Percentiles rank a stretch among this genome's conserved stretches.
phyloP scores from a whole-genome alignment of 768 basidiomycete genomes.

The Chalciporus pseudorubinellus region DNA sequence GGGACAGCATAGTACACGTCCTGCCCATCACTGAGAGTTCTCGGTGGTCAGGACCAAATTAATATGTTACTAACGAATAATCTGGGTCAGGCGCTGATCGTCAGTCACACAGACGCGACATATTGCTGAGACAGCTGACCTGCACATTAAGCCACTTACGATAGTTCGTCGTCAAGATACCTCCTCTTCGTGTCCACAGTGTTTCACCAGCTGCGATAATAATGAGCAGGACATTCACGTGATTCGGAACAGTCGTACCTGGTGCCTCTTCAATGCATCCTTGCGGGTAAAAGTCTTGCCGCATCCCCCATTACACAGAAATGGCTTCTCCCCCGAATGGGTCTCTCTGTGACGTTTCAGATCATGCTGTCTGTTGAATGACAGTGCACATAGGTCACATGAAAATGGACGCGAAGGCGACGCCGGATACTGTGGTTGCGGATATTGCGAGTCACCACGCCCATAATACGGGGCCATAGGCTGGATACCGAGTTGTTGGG shows the following conservation, averaged over 20 bases:
- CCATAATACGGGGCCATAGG: slow-evolving; percentile 36
- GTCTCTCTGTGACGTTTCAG: slow-evolving; percentile 82
- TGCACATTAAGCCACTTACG: slow-evolving; percentile 14
- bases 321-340: slow-evolving; percentile 84
- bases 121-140: slow-evolving; percentile 14
- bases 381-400: slow-evolving; percentile 72
- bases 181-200: slow-evolving; percentile 69
- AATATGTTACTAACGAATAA: slow-evolving; percentile 25
- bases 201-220: slow-evolving; percentile 64
- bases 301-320: slow-evolving; percentile 78
- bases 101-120: slow-evolving; percentile 20
- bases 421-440: slow-evolving; percentile 48
- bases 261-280: slow-evolving; percentile 83
- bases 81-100: slow-evolving; percentile 10
- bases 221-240: slow-evolving; percentile 15
- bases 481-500: slow-evolving; percentile 15
- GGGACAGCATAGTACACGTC: slow-evolving; percentile 19
- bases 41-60: slow-evolving; percentile 22
- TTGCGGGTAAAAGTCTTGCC: slow-evolving; percentile 87
- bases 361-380: slow-evolving; percentile 85
- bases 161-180: slow-evolving; percentile 22
- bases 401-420: slow-evolving; percentile 62
- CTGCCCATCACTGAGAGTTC: slow-evolving; percentile 9
- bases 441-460: slow-evolving; percentile 26
- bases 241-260: slow-evolving; percentile 44